These are phyloP conservation scores for Fusarium multiceps DNA, from an alignment of 2,329 filamentous ascomycete species.

Conservation along the genomic window DNA sequence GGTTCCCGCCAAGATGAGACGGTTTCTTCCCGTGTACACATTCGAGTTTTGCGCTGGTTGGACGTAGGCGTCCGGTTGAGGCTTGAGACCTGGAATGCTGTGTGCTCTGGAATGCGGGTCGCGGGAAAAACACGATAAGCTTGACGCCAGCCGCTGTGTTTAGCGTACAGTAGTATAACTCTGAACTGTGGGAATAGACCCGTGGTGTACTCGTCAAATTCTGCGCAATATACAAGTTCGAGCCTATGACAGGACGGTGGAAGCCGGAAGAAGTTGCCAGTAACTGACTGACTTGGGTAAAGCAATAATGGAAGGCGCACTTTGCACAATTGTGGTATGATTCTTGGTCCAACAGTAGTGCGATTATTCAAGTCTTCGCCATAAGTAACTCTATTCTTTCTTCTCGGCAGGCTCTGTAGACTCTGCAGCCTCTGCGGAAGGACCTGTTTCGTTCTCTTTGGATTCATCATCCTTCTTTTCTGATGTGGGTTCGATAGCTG, in stretches of 20 bases:
- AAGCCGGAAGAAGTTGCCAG: not conserved
- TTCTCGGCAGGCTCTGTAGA: slow-evolving; percentile 31
- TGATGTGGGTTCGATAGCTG: slow-evolving; percentile 17
- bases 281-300: not conserved
- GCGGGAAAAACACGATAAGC: slow-evolving; percentile 10
- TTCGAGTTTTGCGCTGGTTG: not conserved
- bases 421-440: slow-evolving; percentile 29
- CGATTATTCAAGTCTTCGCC: slow-evolving; percentile 4
- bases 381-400: slow-evolving; percentile 35
- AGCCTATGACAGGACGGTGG: not conserved
- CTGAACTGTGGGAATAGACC: slow-evolving; percentile 5
- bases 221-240: not conserved
- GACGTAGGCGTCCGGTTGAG: not conserved
- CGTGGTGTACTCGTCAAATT: not conserved
- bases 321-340: slow-evolving; percentile 25
- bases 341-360: slow-evolving; percentile 17
- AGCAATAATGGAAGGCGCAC: not conserved
- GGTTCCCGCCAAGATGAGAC: slow-evolving; percentile 26
- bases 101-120: slow-evolving; percentile 23
- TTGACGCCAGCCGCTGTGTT: slow-evolving; percentile 12
- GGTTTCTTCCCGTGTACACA: slow-evolving; percentile 5
- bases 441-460: slow-evolving; percentile 25
- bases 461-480: slow-evolving; percentile 30
- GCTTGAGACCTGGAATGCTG: slow-evolving; percentile 20
- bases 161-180: not conserved